Percentiles rank a stretch among this genome's conserved stretches.
Conservation (phyloP, 140 eudicot genomes). For the Erigeron philadelphicus region DNA sequence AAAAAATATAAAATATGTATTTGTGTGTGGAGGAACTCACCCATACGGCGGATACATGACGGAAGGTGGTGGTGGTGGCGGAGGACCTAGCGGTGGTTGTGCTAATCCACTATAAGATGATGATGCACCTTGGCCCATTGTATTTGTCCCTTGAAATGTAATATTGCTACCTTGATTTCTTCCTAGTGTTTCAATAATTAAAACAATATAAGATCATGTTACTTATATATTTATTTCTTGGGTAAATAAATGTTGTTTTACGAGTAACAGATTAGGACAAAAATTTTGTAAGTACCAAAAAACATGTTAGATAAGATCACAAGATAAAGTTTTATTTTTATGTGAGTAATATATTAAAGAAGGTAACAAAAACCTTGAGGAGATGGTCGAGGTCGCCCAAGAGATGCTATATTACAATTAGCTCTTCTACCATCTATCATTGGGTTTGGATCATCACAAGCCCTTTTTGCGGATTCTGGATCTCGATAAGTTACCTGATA, state of each 20-base stretch:
- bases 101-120: slow-evolving; percentile 41
- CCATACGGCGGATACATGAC: slow-evolving; percentile 48
- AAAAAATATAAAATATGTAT: not conserved
- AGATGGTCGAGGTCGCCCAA: slow-evolving; percentile 53
- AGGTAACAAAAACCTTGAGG: slow-evolving; percentile 35
- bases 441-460: slow-evolving; percentile 82
- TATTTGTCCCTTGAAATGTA: slow-evolving; percentile 48
- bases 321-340: not conserved
- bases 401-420: slow-evolving; percentile 83
- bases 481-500: slow-evolving; percentile 79
- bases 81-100: slow-evolving; percentile 33
- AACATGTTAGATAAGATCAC: not conserved
- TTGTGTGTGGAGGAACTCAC: slow-evolving; percentile 8
- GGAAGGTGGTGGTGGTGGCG: slow-evolving; percentile 39
- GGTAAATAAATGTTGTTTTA: not conserved
- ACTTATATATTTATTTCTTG: slow-evolving; percentile 5
- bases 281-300: not conserved
- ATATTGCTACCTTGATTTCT: slow-evolving; percentile 55
- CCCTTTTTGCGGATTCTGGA: slow-evolving; percentile 72
- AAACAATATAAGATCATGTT: not conserved
- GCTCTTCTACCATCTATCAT: slow-evolving; percentile 89
- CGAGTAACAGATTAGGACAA: not conserved
- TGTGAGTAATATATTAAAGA: no score
- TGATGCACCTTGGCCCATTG: slow-evolving; percentile 45
- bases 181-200: slow-evolving; percentile 35